Evolutionary conservation across 805 yeast genomes (phyloP).

Genomic region (Hanseniaspora opuntiae): DNA sequence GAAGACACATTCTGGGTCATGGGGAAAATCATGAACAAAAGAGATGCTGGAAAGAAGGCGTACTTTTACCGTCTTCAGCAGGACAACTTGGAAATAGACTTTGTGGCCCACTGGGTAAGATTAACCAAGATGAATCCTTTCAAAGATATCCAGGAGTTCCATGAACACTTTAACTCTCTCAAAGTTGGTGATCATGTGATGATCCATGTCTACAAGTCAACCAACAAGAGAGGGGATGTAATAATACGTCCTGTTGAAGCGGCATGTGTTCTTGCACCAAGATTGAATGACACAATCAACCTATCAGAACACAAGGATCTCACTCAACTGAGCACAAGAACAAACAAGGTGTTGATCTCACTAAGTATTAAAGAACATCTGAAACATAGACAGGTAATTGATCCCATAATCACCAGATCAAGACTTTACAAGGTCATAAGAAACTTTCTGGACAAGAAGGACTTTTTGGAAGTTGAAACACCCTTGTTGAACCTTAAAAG

Average conservation of each 20-base stretch:
- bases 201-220: not conserved
- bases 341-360: constrained; percentile 1
- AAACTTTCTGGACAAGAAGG: constrained; percentile 36
- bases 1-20: constrained; percentile 7
- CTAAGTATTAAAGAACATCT: constrained; percentile 2
- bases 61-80: constrained; percentile 22
- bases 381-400: not conserved
- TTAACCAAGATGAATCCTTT: not conserved
- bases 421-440: constrained; percentile 45
- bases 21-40: constrained; percentile 22
- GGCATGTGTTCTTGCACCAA: not conserved
- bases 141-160: not conserved
- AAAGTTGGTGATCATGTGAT: constrained; percentile 8
- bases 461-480: constrained; percentile 74
- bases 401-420: constrained; percentile 9
- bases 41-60: constrained; percentile 25
- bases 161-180: not conserved
- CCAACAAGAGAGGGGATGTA: not conserved
- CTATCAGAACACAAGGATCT: not conserved
- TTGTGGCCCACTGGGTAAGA: constrained; percentile 7
- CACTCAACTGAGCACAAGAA: not conserved
- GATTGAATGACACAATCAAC: not conserved
- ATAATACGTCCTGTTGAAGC: constrained; percentile 1
- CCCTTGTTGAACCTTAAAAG: constrained; percentile 64
- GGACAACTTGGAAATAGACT: constrained; percentile 9